Evolutionary conservation across 1,284 basidiomycete genomes (phyloP).

Genomic region (Rhodotorula sp.): DNA sequence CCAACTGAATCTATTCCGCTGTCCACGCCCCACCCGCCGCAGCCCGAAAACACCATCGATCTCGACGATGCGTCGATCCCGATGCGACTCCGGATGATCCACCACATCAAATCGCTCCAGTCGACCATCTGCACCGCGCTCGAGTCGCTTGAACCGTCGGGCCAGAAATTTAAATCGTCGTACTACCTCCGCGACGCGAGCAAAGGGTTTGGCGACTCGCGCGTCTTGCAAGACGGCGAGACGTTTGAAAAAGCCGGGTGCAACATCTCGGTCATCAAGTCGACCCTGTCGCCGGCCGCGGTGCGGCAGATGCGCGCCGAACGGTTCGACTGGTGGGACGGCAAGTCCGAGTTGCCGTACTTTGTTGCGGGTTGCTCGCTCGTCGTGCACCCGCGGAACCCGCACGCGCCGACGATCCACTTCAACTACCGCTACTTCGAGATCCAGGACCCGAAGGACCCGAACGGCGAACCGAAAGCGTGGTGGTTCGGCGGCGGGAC

Average conservation of each 20-base stretch:
- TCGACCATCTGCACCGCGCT: constrained; percentile 75
- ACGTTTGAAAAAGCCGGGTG: constrained; percentile 95
- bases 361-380: constrained; percentile 89
- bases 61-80: constrained; percentile 46
- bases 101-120: constrained; percentile 77
- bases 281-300: constrained; percentile 78
- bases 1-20: background rate
- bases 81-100: constrained; percentile 78
- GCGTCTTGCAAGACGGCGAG: constrained; percentile 71
- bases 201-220: constrained; percentile 72
- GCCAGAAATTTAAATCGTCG: constrained; percentile 40
- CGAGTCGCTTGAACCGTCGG: constrained; percentile 69
- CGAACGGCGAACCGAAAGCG: constrained; percentile 54
- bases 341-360: constrained; percentile 69
- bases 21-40: background rate
- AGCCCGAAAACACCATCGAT: constrained; percentile 29
- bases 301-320: constrained; percentile 93
- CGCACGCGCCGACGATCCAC: constrained; percentile 64
- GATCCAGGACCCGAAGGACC: constrained; percentile 44
- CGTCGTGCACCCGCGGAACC: constrained; percentile 91
- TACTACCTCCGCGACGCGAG: constrained; percentile 79
- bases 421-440: constrained; percentile 99
- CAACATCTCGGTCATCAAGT: constrained; percentile 90
- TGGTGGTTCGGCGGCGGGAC: constrained; percentile 99
- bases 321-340: constrained; percentile 65